Percentiles rank a stretch among this genome's conserved stretches.
These are phyloP conservation scores for Clohesyomyces aquaticus DNA, from an alignment of 495 filamentous ascomycete genomes.

Conservation along the genomic window DNA sequence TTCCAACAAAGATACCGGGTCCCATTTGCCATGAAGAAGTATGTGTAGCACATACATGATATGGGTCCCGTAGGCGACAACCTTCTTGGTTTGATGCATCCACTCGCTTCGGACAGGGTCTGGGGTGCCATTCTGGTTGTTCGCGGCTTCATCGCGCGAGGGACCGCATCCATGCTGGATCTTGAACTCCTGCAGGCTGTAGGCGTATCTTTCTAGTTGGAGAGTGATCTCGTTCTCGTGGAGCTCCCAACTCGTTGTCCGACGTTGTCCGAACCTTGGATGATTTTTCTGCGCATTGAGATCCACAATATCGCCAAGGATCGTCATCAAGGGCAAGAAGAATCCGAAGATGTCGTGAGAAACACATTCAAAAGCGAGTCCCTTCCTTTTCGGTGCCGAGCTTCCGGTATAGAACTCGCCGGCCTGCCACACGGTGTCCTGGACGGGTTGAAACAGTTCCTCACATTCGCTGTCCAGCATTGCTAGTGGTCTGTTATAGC, in stretches of 20 bases:
- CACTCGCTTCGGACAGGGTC: conserved; percentile 26
- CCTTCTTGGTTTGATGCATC: conserved; percentile 35
- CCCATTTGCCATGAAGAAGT: conserved; percentile 62
- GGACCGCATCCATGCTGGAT: conserved; percentile 25
- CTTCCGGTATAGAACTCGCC: conserved; percentile 33
- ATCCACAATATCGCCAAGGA: conserved; percentile 44
- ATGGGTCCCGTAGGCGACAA: conserved; percentile 46
- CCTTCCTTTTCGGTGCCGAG: conserved; percentile 19
- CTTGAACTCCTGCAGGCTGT: conserved; percentile 38
- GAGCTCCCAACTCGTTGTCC: conserved; percentile 23
- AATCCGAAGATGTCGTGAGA: conserved; percentile 42
- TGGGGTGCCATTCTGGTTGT: conserved; percentile 9
- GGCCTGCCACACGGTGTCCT: conserved; percentile 45
- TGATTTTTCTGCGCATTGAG: conserved; percentile 40
- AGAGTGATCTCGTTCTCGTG: conserved; percentile 35
- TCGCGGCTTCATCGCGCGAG: conserved; percentile 3
- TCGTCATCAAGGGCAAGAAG: conserved; percentile 45
- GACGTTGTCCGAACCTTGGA: conserved; percentile 35
- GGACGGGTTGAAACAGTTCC: conserved; percentile 45
- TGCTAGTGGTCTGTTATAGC: conserved; percentile 54
- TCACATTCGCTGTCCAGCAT: conserved; percentile 55
- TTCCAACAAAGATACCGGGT: conserved; percentile 61
- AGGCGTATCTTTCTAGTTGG: conserved; percentile 35
- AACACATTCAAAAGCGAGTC: conserved; percentile 42
- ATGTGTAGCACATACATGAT: conserved; percentile 64